Evolutionary conservation across 2,329 filamentous ascomycete species (phyloP).

Genomic region (Ascochyta rabiei): DNA sequence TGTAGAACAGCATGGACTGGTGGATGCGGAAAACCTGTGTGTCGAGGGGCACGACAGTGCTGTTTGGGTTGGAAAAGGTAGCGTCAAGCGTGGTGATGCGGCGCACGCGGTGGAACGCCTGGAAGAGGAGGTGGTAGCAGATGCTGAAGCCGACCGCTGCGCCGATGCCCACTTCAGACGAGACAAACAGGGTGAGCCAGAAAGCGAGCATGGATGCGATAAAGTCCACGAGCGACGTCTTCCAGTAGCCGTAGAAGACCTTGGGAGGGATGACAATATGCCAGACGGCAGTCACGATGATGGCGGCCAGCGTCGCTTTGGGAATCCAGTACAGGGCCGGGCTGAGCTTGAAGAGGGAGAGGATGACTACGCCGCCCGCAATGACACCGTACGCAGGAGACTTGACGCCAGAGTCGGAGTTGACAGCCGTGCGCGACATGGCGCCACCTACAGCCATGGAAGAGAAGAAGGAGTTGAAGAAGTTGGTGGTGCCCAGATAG

Average conservation of each 20-base stretch:
- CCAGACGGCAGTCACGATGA: constrained; percentile 70
- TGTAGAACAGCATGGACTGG: constrained; percentile 66
- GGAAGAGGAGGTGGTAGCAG: constrained; percentile 61
- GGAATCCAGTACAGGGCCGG: constrained; percentile 71
- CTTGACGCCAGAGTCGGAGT: constrained; percentile 67
- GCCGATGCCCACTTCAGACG: constrained; percentile 65
- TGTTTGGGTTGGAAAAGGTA: constrained; percentile 10
- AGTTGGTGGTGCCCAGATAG: constrained; percentile 67
- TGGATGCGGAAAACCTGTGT: constrained; percentile 63
- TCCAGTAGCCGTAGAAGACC: constrained; percentile 69
- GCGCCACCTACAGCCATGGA: constrained; percentile 69
- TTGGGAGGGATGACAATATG: constrained; percentile 65
- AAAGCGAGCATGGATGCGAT: constrained; percentile 67
- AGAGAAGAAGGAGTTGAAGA: constrained; percentile 69
- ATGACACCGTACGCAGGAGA: constrained; percentile 66
- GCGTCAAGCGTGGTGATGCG: constrained; percentile 26
- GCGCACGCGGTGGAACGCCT: constrained; percentile 59
- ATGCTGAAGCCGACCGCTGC: constrained; percentile 59
- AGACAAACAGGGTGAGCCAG: constrained; percentile 68
- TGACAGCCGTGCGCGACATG: constrained; percentile 71
- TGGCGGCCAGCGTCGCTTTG: constrained; percentile 67
- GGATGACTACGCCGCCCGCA: constrained; percentile 65
- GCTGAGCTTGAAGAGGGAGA: constrained; percentile 67
- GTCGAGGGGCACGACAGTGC: constrained; percentile 50
- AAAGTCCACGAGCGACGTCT: constrained; percentile 68